These are phyloP conservation scores for Aspergillus aculeatinus DNA, from an alignment of 2,329 filamentous ascomycete species.

Conservation along the genomic window DNA sequence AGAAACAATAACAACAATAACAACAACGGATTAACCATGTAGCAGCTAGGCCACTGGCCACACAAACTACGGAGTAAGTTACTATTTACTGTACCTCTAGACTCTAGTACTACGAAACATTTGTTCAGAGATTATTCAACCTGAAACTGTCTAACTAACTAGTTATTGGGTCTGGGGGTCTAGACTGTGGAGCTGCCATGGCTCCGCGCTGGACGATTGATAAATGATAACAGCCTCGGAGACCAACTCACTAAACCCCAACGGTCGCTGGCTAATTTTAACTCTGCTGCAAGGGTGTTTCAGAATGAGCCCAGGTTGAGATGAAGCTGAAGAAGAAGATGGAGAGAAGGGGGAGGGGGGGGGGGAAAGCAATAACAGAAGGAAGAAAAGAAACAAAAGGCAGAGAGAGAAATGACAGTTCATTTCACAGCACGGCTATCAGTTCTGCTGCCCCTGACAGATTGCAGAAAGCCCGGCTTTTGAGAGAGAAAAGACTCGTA, in stretches of 20 bases:
- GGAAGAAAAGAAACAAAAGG: too few relatives aligned
- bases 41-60: too few relatives aligned
- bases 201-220: neutral
- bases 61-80: too few relatives aligned
- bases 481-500: too few relatives aligned
- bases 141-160: neutral
- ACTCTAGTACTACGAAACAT: too few relatives aligned
- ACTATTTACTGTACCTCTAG: too few relatives aligned
- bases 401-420: too few relatives aligned
- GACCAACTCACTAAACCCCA: neutral
- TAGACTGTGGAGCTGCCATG: neutral
- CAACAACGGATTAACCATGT: neutral
- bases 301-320: neutral
- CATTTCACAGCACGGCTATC: too few relatives aligned
- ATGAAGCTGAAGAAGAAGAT: neutral
- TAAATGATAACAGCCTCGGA: neutral
- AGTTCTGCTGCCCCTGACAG: neutral
- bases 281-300: neutral
- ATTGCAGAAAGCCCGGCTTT: neutral
- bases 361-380: too few relatives aligned
- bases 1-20: neutral
- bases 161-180: neutral
- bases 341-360: neutral
- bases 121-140: neutral
- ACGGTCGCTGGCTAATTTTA: neutral